Percentiles rank a stretch among this genome's conserved stretches.
Conservation (phyloP, 2,329 filamentous ascomycete species). For the Ustulina deusta region DNA sequence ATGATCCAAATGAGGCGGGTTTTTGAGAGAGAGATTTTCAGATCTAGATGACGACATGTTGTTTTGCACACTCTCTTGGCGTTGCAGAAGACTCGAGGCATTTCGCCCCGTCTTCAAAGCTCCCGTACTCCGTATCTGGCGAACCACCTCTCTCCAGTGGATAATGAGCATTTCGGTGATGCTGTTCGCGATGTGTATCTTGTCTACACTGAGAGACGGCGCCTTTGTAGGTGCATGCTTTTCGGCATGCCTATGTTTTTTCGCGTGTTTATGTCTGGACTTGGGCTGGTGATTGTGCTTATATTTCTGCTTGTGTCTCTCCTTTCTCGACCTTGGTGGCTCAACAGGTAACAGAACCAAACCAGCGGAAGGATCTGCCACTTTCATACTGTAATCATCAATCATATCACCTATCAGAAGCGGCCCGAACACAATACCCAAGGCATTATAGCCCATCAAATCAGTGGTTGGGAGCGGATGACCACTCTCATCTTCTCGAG, state of each 20-base stretch:
- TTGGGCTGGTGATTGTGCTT: constrained; percentile 46
- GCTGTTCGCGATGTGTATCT: constrained; percentile 67
- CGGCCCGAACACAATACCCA: constrained; percentile 75
- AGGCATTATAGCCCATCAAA: constrained; percentile 72
- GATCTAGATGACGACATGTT: constrained; percentile 59
- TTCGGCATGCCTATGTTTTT: constrained; percentile 41
- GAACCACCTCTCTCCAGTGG: constrained; percentile 73
- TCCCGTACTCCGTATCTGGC: constrained; percentile 66
- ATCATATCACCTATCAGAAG: constrained; percentile 70
- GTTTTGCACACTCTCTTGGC: constrained; percentile 32
- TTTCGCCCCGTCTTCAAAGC: constrained; percentile 47
- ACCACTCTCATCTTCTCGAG: constrained; percentile 64
- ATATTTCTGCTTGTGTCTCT: constrained; percentile 54
- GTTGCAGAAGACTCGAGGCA: constrained; percentile 22
- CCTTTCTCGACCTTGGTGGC: constrained; percentile 58
- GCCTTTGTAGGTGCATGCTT: constrained; percentile 21
- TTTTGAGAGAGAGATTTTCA: constrained; percentile 55
- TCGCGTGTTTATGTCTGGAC: constrained; percentile 53
- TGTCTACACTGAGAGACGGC: constrained; percentile 60
- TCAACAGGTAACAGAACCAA: constrained; percentile 58
- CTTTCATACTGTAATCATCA: constrained; percentile 62
- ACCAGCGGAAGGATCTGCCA: constrained; percentile 57
- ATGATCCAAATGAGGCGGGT: constrained; percentile 54
- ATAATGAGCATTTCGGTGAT: constrained; percentile 74
- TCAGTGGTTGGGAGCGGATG: constrained; percentile 66